Percentiles rank a stretch among this genome's conserved stretches.
These are phyloP conservation scores for Corrigiola litoralis DNA, from an alignment of 179 eudicot genomes.

Conservation along the genomic window DNA sequence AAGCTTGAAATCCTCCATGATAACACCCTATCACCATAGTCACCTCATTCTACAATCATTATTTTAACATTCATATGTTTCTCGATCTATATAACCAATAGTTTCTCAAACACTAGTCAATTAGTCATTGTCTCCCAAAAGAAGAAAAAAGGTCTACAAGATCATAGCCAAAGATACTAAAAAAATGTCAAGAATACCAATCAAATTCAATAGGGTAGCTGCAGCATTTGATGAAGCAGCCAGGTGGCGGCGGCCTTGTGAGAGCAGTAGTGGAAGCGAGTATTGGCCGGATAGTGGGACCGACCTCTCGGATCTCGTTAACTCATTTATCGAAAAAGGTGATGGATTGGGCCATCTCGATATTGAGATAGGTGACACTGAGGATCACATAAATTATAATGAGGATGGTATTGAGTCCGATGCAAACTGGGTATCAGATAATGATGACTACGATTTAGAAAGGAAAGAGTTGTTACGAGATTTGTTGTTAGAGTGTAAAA, in stretches of 20 bases:
- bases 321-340: slow-evolving; percentile 45
- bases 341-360: slow-evolving; percentile 16
- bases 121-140: not conserved
- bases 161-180: not conserved
- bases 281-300: slow-evolving; percentile 39
- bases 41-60: slow-evolving; percentile 24
- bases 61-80: not conserved
- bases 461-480: slow-evolving; percentile 28
- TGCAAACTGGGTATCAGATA: not conserved
- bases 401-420: not conserved
- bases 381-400: not conserved
- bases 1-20: not conserved
- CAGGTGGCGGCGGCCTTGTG: slow-evolving; percentile 32
- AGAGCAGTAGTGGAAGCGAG: slow-evolving; percentile 67
- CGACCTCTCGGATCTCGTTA: slow-evolving; percentile 48
- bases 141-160: not conserved
- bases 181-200: slow-evolving; percentile 36
- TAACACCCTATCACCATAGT: slow-evolving; percentile 30
- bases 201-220: slow-evolving; percentile 45
- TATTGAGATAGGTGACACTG: not conserved
- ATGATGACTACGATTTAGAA: slow-evolving; percentile 6
- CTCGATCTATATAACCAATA: slow-evolving; percentile 12
- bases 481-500: slow-evolving; percentile 26
- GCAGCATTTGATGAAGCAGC: slow-evolving; percentile 49
- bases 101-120: not conserved